phyloP scores from a whole-genome alignment of 805 yeast species.

The Zygosaccharomyces bailii region DNA sequence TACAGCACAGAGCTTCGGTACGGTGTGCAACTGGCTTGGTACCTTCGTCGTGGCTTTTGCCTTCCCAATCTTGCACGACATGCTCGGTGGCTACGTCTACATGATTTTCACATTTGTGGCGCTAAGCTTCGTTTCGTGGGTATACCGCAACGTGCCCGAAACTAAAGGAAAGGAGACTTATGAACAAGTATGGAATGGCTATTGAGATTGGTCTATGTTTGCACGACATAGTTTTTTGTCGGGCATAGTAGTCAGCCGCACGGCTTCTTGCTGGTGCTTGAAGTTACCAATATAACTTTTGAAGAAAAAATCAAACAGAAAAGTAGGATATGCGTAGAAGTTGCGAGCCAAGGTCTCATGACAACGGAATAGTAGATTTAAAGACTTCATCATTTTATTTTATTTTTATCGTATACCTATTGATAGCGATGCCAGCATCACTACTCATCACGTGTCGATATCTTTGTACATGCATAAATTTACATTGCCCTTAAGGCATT shows the following conservation, averaged over 20 bases:
- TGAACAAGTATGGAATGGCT: conserved; percentile 60
- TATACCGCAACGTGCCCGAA: conserved; percentile 61
- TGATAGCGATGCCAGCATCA: neutral
- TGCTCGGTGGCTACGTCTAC: conserved; percentile 77
- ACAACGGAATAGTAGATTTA: neutral
- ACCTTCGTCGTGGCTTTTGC: conserved; percentile 76
- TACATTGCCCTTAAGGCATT: conserved; percentile 3
- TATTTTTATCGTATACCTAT: neutral
- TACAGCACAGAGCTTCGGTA: conserved; percentile 89
- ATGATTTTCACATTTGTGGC: conserved; percentile 64
- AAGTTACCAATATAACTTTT: neutral
- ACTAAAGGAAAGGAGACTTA: conserved; percentile 64
- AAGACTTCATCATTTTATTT: neutral
- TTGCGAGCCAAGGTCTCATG: neutral
- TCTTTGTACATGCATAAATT: conserved; percentile 4
- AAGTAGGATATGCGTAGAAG: neutral
- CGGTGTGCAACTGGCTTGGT: conserved; percentile 85
- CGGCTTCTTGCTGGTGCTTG: conserved; percentile 1
- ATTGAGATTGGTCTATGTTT: neutral
- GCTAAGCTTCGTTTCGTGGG: conserved; percentile 39
- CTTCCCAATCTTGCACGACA: conserved; percentile 68
- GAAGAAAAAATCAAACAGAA: neutral
- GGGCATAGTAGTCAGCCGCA: conserved; percentile 5
- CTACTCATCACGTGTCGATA: neutral
- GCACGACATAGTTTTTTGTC: neutral